Conservation (phyloP, 2,329 filamentous ascomycete genomes). For the Fonsecaea erecta region DNA sequence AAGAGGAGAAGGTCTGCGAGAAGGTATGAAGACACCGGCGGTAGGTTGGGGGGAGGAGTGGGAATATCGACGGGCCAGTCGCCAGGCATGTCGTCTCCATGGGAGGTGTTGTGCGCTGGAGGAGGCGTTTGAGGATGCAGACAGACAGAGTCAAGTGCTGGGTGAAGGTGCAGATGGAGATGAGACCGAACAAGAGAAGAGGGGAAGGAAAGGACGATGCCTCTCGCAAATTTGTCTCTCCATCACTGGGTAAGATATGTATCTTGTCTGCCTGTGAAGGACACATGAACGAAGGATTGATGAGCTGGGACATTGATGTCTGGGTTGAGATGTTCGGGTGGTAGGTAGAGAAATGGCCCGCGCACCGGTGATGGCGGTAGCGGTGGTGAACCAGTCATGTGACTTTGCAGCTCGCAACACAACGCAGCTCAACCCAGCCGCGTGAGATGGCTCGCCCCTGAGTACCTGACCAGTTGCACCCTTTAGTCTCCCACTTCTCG, state of each 20-base stretch:
- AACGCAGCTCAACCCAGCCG: too few species aligned
- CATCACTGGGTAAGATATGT: too few species aligned
- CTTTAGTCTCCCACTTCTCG: too few species aligned
- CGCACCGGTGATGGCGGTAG: too few species aligned
- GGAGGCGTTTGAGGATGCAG: constrained; percentile 25
- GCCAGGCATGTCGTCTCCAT: constrained; percentile 28
- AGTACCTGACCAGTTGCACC: too few species aligned
- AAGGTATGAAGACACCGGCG: constrained; percentile 23
- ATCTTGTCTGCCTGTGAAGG: too few species aligned
- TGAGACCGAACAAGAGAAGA: constrained; percentile 9
- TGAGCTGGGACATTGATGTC: constrained; percentile 57
- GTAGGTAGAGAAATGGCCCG: constrained; percentile 44
- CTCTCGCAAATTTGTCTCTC: too few species aligned
- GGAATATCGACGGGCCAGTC: constrained; percentile 28
- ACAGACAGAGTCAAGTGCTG: background rate
- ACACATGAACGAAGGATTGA: too few species aligned
- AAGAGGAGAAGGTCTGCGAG: constrained; percentile 15
- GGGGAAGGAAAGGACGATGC: too few species aligned
- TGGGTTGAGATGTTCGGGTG: constrained; percentile 71
- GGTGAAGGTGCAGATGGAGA: background rate
- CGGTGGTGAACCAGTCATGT: too few species aligned
- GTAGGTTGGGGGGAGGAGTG: constrained; percentile 15
- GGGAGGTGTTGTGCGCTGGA: constrained; percentile 26
- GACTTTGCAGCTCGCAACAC: too few species aligned
- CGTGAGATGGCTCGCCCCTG: too few species aligned